Conservation (phyloP, 2,329 filamentous ascomycete genomes). For the Curvularia verruculosa region DNA sequence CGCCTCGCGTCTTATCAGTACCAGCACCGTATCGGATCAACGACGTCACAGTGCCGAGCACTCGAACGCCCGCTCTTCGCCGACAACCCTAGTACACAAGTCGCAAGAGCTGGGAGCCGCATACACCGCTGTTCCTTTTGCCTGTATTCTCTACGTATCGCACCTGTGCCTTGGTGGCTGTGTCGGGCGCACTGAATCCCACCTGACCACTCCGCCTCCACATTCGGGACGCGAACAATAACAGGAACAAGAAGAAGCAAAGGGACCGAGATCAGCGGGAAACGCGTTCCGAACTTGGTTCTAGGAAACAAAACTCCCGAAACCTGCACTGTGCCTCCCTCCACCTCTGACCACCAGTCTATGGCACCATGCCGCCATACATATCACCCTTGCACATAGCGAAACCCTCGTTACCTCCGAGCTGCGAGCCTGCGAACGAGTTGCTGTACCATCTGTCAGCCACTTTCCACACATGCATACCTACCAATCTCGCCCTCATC, state of each 20-base stretch:
- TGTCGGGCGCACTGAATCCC: conserved; percentile 30
- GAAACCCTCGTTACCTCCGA: conserved; percentile 57
- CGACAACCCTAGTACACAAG: not conserved
- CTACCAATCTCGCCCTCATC: conserved; percentile 66
- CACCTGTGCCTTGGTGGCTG: conserved; percentile 38
- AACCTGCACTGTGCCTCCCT: conserved; percentile 7
- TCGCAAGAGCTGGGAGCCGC: not conserved
- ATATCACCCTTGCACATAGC: conserved; percentile 40
- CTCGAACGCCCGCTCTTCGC: conserved; percentile 4
- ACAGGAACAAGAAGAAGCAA: conserved; percentile 14
- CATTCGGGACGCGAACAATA: conserved; percentile 2
- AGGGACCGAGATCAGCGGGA: not conserved
- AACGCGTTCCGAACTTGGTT: not conserved
- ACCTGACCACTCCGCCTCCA: conserved; percentile 30
- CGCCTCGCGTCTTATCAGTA: conserved; percentile 18
- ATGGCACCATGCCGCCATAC: conserved; percentile 47
- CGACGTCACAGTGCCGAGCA: conserved; percentile 22
- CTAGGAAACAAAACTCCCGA: not conserved
- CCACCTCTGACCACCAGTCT: conserved; percentile 19
- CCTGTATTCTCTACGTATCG: conserved; percentile 7
- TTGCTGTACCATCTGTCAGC: conserved; percentile 64
- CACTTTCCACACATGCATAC: conserved; percentile 66
- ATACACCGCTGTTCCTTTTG: not conserved
- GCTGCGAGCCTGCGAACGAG: conserved; percentile 65
- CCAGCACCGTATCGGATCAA: conserved; percentile 9